Evolutionary conservation across 2,329 filamentous ascomycete genomes (phyloP), one percentile per base, ranked within the genome.

Genomic region (Graphilbum ipis-grandicollis): DNA sequence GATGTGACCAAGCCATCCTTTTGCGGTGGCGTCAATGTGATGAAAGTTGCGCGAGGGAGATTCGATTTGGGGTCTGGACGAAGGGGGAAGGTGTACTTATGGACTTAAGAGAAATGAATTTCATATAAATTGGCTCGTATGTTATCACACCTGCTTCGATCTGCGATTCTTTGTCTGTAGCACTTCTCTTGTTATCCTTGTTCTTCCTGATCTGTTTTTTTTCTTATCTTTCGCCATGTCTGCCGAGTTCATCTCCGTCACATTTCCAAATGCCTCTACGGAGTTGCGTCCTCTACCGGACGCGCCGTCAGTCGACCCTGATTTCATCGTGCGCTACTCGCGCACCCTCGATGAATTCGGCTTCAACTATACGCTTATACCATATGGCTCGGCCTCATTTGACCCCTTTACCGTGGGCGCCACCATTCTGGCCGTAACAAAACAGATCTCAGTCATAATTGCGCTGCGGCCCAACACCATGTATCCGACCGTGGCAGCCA

Each of bases 281-380:
- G 70, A 75, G 53, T 48, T 75, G 5, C 47, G 60, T 15, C 69
- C 64, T 2, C 62, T 70, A 38, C 63, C 65, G 1, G 57, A 58
- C 18, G 60, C 66, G n/a, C 40, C 50, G 1, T 33, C 37, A 2
- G 58, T 73, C 12, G 68, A 75, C 43, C 60, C 65, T 1, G 66
- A 66, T 7, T 74, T 58, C 45, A 59, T 75, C 4, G 53, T 58
- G 22, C 65, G 69, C 22, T 75, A 75, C 46, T 65, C 68, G 13
- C 59, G 65, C 18, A 59, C 57, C 5, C 57, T 75, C 2, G 71
- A 76, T 42, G 69, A 75, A 46, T 67, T 73, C 48, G 65, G 52
- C 33, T 75, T 65, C 57, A 71, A 73, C 51, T 75, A 75, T 50
- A 75, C 71, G 0, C 59, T 75, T 2, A 59, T 74, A 14, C 70